These are phyloP conservation scores for Lipomyces oligophaga DNA, from an alignment of 805 yeast genomes.

Conservation along the genomic window DNA sequence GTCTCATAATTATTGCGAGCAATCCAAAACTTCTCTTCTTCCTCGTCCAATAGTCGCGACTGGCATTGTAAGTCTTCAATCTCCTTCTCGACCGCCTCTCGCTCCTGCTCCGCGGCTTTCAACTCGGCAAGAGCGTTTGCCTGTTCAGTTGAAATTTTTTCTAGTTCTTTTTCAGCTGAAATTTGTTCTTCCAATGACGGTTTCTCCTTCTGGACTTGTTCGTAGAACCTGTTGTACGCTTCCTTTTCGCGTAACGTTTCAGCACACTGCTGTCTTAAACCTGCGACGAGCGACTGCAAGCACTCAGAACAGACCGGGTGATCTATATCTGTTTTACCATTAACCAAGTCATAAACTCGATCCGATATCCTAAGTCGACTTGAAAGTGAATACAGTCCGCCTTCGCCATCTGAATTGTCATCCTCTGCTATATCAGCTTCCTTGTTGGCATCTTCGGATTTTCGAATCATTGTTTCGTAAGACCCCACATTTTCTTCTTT, in stretches of 20 bases:
- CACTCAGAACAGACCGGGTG: slow-evolving; percentile 89
- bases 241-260: slow-evolving; percentile 75
- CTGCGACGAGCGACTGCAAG: slow-evolving; percentile 59
- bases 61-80: slow-evolving; percentile 44
- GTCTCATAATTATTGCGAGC: slow-evolving; percentile 55
- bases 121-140: slow-evolving; percentile 37
- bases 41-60: slow-evolving; percentile 36
- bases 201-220: slow-evolving; percentile 48
- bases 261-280: slow-evolving; percentile 65
- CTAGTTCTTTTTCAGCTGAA: slow-evolving; percentile 47
- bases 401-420: slow-evolving; percentile 2
- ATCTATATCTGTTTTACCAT: slow-evolving; percentile 70
- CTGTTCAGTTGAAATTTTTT: slow-evolving; percentile 43
- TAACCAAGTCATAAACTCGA: slow-evolving; percentile 48
- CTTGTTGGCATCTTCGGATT: not conserved
- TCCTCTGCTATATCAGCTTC: not conserved
- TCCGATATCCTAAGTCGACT: slow-evolving; percentile 14
- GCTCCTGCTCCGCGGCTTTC: slow-evolving; percentile 40
- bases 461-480: slow-evolving; percentile 16
- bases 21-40: slow-evolving; percentile 47
- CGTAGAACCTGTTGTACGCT: slow-evolving; percentile 66
- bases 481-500: slow-evolving; percentile 3
- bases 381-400: slow-evolving; percentile 11
- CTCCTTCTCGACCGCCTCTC: slow-evolving; percentile 48
- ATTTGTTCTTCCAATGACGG: slow-evolving; percentile 45